Evolutionary conservation across 1,139 yeast genomes (phyloP).

Genomic region (Scheffersomyces insectosa): DNA sequence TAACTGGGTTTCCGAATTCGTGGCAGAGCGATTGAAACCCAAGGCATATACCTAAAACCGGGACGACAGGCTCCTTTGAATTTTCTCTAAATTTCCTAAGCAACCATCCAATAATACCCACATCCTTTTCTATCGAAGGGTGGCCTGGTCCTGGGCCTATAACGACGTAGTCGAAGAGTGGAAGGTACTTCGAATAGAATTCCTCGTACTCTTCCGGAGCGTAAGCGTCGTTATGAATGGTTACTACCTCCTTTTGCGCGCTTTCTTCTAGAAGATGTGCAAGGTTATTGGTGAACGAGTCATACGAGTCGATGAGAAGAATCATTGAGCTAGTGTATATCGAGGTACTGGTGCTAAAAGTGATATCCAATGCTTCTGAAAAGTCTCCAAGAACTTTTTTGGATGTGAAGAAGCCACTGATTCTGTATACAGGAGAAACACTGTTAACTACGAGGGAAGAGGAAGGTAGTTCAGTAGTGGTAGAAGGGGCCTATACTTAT

Average conservation of each 20-base stretch:
- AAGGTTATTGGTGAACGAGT: slow-evolving; percentile 88
- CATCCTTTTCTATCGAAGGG: slow-evolving; percentile 63
- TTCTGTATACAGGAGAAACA: too few relatives aligned
- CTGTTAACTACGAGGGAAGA: too few relatives aligned
- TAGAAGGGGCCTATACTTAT: too few relatives aligned
- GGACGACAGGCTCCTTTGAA: slow-evolving; percentile 34
- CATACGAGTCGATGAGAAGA: slow-evolving; percentile 87
- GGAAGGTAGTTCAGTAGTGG: too few relatives aligned
- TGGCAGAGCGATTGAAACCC: slow-evolving; percentile 87
- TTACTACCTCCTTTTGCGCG: slow-evolving; percentile 57
- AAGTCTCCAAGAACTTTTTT: too few relatives aligned
- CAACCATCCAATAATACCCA: slow-evolving; percentile 71
- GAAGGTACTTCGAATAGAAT: slow-evolving; percentile 38
- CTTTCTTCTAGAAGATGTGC: slow-evolving; percentile 59
- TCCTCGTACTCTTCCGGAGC: slow-evolving; percentile 30
- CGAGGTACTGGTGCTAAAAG: too few relatives aligned
- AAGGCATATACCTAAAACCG: slow-evolving; percentile 87
- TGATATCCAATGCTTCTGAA: too few relatives aligned
- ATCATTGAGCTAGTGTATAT: slow-evolving; percentile 34
- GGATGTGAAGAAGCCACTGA: too few relatives aligned
- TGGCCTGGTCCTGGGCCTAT: slow-evolving; percentile 98
- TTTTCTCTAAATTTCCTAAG: slow-evolving; percentile 20
- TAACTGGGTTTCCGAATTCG: slow-evolving; percentile 60
- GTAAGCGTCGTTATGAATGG: slow-evolving; percentile 76
- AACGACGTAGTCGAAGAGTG: slow-evolving; percentile 71